phyloP scores from a whole-genome alignment of 176 grass and related monocot species.

The Hordeum vulgare region DNA sequence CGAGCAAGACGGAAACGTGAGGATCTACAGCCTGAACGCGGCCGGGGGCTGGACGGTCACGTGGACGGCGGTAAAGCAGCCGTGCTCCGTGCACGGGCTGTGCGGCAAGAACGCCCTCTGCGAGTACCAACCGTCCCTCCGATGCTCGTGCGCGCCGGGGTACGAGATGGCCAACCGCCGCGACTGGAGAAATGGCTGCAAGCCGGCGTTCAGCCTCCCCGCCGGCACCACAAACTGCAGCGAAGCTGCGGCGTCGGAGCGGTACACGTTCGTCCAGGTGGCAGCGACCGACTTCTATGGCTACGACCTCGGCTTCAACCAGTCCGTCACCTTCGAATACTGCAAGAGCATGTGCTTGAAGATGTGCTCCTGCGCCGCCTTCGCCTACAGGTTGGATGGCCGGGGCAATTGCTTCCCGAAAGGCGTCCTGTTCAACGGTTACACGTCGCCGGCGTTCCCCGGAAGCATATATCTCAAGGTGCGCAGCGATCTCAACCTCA shows the following conservation, averaged over 20 bases:
- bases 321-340: neutral
- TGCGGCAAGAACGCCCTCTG: constrained; percentile 55
- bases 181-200: constrained; percentile 55
- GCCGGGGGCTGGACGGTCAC: constrained; percentile 26
- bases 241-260: neutral
- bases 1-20: constrained; percentile 44
- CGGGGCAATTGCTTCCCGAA: constrained; percentile 26
- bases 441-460: neutral
- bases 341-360: constrained; percentile 23
- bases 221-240: neutral
- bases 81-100: constrained; percentile 33
- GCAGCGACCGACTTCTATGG: constrained; percentile 45
- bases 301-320: constrained; percentile 19
- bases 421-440: constrained; percentile 9
- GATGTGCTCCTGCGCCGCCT: neutral
- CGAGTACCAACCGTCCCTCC: constrained; percentile 13
- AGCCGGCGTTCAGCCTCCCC: constrained; percentile 17
- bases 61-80: constrained; percentile 21
- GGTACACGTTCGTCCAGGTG: constrained; percentile 21
- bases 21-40: constrained; percentile 48
- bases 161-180: constrained; percentile 40
- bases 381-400: constrained; percentile 9
- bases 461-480: constrained; percentile 1
- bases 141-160: constrained; percentile 37
- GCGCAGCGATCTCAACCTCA: neutral